Evolutionary conservation across 805 yeast genomes (phyloP).

Genomic region (Tetrapisispora namnaoensis): DNA sequence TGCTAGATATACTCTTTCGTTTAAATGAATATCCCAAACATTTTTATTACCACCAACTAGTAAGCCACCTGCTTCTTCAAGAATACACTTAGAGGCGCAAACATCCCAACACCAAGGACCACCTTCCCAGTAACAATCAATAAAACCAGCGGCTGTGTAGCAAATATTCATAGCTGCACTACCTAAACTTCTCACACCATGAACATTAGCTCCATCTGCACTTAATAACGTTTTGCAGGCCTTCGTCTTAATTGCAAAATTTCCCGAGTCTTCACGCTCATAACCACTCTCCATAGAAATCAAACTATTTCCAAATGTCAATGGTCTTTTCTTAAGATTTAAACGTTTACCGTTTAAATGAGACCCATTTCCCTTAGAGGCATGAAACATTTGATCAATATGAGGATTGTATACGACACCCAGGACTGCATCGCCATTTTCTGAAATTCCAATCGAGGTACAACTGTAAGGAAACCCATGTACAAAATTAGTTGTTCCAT

Average conservation of each 20-base stretch:
- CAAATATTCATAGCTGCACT: conserved; percentile 57
- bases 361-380: conserved; percentile 47
- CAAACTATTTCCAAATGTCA: conserved; percentile 42
- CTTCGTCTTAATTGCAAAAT: conserved; percentile 40
- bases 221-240: conserved; percentile 38
- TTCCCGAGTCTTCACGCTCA: conserved; percentile 49
- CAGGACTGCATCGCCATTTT: conserved; percentile 40
- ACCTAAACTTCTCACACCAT: conserved; percentile 53
- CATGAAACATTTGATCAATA: conserved; percentile 42
- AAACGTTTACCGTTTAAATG: conserved; percentile 37
- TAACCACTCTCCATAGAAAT: conserved; percentile 55
- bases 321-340: conserved; percentile 24
- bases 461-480: conserved; percentile 55
- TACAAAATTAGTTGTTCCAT: conserved; percentile 57
- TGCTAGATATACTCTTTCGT: conserved; percentile 45
- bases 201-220: conserved; percentile 47
- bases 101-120: conserved; percentile 67
- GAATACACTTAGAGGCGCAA: conserved; percentile 57
- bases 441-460: conserved; percentile 49
- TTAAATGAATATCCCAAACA: conserved; percentile 40
- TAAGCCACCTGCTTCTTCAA: conserved; percentile 49
- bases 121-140: conserved; percentile 62
- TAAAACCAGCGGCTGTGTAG: conserved; percentile 46
- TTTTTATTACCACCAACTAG: conserved; percentile 47
- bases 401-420: conserved; percentile 62